Percentiles rank a stretch among this genome's conserved stretches.
Evolutionary conservation across 2,329 filamentous ascomycete species (phyloP).

Genomic region (Botrytis squamosa): DNA sequence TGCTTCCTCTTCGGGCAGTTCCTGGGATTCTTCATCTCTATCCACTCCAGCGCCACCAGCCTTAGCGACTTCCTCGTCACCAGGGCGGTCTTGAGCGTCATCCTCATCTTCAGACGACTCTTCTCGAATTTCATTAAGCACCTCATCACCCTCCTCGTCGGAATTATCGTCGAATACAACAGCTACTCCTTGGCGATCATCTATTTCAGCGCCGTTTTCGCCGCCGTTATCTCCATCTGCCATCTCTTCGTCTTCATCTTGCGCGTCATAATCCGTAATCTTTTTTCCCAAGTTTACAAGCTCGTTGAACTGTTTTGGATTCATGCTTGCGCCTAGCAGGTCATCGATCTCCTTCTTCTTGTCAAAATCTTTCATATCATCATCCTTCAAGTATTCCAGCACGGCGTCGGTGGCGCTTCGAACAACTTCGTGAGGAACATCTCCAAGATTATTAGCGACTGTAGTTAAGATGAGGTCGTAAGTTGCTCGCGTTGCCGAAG

Average conservation of each 20-base stretch:
- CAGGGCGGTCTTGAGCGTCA: constrained; percentile 58
- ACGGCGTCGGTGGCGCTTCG: constrained; percentile 91
- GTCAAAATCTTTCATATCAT: constrained; percentile 93
- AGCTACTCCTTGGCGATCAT: constrained; percentile 93
- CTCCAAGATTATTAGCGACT: constrained; percentile 82
- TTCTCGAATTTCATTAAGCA: constrained; percentile 84
- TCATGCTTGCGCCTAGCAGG: constrained; percentile 78
- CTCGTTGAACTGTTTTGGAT: constrained; percentile 92
- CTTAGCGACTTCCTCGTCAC: constrained; percentile 49
- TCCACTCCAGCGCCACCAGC: constrained; percentile 51
- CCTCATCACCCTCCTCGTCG: constrained; percentile 73
- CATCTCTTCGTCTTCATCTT: constrained; percentile 91
- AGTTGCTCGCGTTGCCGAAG: constrained; percentile 84
- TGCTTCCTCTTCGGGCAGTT: constrained; percentile 63
- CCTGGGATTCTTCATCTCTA: constrained; percentile 50
- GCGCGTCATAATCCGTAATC: constrained; percentile 95
- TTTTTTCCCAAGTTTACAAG: constrained; percentile 96
- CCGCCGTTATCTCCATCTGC: constrained; percentile 65
- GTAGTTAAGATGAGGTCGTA: constrained; percentile 94
- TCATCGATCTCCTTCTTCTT: constrained; percentile 98
- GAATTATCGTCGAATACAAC: constrained; percentile 94
- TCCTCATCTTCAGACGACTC: constrained; percentile 82
- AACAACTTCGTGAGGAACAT: constrained; percentile 88
- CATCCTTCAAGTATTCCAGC: constrained; percentile 89
- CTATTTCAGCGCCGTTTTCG: constrained; percentile 74